Evolutionary conservation across 2,329 filamentous ascomycete species (phyloP).

Genomic region (Cercospora janseana): DNA sequence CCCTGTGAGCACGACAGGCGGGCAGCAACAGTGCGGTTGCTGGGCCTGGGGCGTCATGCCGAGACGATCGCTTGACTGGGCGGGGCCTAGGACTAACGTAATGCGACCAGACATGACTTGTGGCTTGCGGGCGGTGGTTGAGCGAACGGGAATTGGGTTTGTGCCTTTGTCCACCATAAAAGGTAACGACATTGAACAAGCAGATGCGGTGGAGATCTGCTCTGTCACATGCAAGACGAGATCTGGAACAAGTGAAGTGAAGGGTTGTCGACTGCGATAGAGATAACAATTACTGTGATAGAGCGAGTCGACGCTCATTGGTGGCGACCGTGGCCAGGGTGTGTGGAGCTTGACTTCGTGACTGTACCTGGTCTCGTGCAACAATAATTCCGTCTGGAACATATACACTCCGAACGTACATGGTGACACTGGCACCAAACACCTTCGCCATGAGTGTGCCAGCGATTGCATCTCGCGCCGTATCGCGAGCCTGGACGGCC

Average conservation of each 20-base stretch:
- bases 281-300: slow-evolving; percentile 1
- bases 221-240: slow-evolving; percentile 10
- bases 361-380: not conserved
- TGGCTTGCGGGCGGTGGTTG: not conserved
- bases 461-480: slow-evolving; percentile 27
- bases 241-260: not conserved
- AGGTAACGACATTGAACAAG: not conserved
- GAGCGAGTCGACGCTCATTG: slow-evolving; percentile 11
- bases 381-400: not conserved
- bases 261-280: not conserved
- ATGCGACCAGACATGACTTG: slow-evolving; percentile 5
- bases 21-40: no score
- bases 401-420: not conserved
- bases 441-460: slow-evolving; percentile 10
- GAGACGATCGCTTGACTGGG: slow-evolving; percentile 2
- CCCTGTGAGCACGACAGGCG: not conserved
- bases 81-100: not conserved
- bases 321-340: slow-evolving; percentile 2
- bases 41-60: not conserved
- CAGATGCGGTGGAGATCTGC: not conserved
- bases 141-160: not conserved
- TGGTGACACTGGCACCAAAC: not conserved
- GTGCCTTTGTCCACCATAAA: no score
- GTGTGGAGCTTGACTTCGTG: not conserved
- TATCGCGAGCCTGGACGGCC: slow-evolving; percentile 41